A percentile compares a stretch with the other conserved stretches of the same genome.
Evolutionary conservation across 306 rosid species (phyloP).

Genomic region (Bauhinia variegata): DNA sequence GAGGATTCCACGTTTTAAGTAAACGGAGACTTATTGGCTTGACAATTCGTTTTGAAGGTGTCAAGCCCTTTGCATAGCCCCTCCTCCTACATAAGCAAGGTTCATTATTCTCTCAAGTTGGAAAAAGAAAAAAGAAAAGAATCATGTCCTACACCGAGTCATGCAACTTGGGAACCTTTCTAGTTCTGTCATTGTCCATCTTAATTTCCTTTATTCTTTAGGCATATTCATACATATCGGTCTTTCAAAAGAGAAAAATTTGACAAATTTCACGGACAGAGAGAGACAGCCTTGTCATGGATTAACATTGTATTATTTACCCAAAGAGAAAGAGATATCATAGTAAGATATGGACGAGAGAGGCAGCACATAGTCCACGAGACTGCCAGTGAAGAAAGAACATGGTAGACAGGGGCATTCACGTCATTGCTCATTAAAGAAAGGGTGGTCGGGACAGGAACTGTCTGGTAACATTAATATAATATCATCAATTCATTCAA

Average conservation of each 20-base stretch:
- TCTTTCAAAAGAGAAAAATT: neutral
- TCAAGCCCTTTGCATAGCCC: too few species aligned
- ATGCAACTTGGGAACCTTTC: conserved; percentile 11
- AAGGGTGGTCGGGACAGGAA: conserved; percentile 45
- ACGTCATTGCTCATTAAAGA: conserved; percentile 41
- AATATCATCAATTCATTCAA: too few species aligned
- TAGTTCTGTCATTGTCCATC: neutral
- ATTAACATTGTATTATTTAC: conserved; percentile 22
- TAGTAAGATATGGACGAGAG: too few species aligned
- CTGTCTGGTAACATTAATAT: conserved; percentile 60
- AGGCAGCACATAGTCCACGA: neutral
- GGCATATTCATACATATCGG: neutral
- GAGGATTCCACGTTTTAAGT: too few species aligned
- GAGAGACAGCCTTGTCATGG: conserved; percentile 20
- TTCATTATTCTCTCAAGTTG: too few species aligned
- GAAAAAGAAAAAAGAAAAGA: too few species aligned
- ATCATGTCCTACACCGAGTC: neutral
- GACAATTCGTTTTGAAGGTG: too few species aligned
- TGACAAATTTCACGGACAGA: neutral
- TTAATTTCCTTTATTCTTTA: conserved; percentile 8
- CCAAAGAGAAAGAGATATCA: too few species aligned
- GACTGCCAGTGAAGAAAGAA: neutral
- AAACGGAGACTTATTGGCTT: too few species aligned
- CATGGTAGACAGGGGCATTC: conserved; percentile 15
- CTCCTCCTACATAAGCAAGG: too few species aligned